Base-by-base conservation (phyloP, 1,284 basidiomycete genomes). In the Boletus mariae region DNA sequence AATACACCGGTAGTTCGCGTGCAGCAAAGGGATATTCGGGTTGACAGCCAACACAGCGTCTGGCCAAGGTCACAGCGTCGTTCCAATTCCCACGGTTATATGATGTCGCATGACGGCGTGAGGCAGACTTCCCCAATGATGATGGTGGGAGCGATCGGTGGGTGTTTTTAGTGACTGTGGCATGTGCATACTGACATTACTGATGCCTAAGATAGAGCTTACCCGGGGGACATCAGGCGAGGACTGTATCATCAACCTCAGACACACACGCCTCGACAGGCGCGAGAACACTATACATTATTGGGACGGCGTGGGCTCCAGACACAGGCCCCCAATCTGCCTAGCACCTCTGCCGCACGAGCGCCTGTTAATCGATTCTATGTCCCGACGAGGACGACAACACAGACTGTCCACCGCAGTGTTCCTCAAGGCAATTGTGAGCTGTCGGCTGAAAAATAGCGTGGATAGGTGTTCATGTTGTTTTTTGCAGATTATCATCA, bases 401-500 rank as follows among this genome's bases (percentile, higher is more conserved):
- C 17, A 29, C 28, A 41, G 23, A 25, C 38, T 26, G 17, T 31
- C 32, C 25, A 26, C 15, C 17, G 34, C 6, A 42, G 38, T 41
- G 38, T 41, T 41, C 6, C 38, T 11, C 45, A 13, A 20, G 31
- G 31, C 7, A 40, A 40, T 29, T 38, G 58, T 59, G 6, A 54
- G 52, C 52, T 17, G 40, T 47, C 7, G 11, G 4, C 32, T 28
- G 9, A 11, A 37, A 38, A 34, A 20, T 41, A 20, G 13, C 3
- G 20, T n/a, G 20, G 3, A 32, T 15, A 11, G 5, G 28, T 28
- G 35, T 29, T 53, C 25, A 61, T 44, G n/a, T 6, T 38, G 12
- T 12, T 32, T 32, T 32, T 32, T 15, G n/a, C 40, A 66, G 61
- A 52, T 48, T 45, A 23, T 26, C 51, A 29, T 29, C 29, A 42